Evolutionary conservation across 2,329 filamentous ascomycete species (phyloP), one percentile per base, ranked within the genome.

Genomic region (Exophiala mesophila): DNA sequence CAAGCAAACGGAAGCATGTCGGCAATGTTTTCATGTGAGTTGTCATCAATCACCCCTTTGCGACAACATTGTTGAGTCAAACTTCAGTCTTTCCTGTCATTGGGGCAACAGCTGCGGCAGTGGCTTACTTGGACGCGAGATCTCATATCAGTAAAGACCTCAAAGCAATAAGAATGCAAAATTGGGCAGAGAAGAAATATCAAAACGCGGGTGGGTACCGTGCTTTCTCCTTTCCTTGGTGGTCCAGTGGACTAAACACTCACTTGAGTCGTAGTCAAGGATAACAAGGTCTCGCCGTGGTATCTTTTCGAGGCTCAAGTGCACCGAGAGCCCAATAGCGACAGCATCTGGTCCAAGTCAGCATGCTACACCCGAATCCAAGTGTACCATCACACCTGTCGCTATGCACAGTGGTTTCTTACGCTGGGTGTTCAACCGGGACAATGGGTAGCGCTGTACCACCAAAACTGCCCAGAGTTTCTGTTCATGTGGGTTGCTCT

Each of bases 401-500:
- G 24, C n/a, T 28, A 28, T 28, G 24, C 24, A 28, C 8, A 28
- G 8, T 28, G 24, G 24, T n/a, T 28, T n/a, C 24, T 28, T 8
- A 8, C n/a, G n/a, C 24, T 8, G n/a, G 24, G 24, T 8, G 24
- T 28, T n/a, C 8, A 28, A n/a, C 24, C 24, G 8, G 24, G 24
- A 8, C 24, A 28, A 28, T 28, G 24, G 24, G 24, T 28, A 28
- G 24, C 24, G n/a, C 8, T 28, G n/a, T 28, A 28, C n/a, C 24
- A 8, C 8, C 24, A 28, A 28, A 28, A 28, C n/a, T 28, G 24
- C n/a, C 8, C 24, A 8, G 24, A 28, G 24, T 28, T 28, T n/a
- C 8, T 28, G 24, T 28, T 43, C 2, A 73, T 73, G 2, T 82
- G 80, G 76, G 70, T 89, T 38, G 88, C 82, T 0, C 65, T 94